Conservation (phyloP, 2,329 filamentous ascomycete species). For the Dryadomyces sulphureus region DNA sequence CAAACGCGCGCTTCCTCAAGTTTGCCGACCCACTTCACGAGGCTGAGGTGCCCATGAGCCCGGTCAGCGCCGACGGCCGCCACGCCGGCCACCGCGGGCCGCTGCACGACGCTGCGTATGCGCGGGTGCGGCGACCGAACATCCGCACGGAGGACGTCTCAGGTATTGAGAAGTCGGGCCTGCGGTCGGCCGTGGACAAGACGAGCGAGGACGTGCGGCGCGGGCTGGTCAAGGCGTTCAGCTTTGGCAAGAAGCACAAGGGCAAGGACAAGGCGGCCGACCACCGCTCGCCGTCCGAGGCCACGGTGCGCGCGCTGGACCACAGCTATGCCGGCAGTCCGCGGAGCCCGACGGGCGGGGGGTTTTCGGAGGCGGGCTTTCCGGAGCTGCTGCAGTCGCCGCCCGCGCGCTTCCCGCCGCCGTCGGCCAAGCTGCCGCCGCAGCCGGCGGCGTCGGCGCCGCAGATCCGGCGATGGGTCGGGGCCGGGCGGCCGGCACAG, state of each 20-base stretch:
- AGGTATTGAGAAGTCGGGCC: constrained; percentile 38
- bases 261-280: constrained; percentile 14
- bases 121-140: constrained; percentile 25
- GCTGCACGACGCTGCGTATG: constrained; percentile 29
- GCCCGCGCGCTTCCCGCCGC: constrained; percentile 23
- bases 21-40: constrained; percentile 26
- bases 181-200: constrained; percentile 37
- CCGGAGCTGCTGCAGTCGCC: too few species aligned
- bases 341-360: constrained; percentile 11
- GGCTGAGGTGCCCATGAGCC: constrained; percentile 18
- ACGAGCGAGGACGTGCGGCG: constrained; percentile 39
- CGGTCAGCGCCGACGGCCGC: constrained; percentile 21
- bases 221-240: constrained; percentile 37
- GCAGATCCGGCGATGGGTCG: constrained; percentile 37
- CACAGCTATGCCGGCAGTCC: constrained; percentile 4
- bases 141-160: constrained; percentile 35
- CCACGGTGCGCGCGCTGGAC: constrained; percentile 19
- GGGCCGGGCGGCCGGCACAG: constrained; percentile 30
- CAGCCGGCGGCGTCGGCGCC: constrained; percentile 21
- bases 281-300: constrained; percentile 21
- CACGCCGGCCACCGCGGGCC: constrained; percentile 16
- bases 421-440: constrained; percentile 26
- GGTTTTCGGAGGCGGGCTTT: constrained; percentile 11
- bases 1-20: constrained; percentile 29
- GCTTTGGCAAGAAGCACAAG: constrained; percentile 33